These are phyloP conservation scores for Tuber aestivum DNA, from an alignment of 495 filamentous ascomycete genomes.

Conservation along the genomic window DNA sequence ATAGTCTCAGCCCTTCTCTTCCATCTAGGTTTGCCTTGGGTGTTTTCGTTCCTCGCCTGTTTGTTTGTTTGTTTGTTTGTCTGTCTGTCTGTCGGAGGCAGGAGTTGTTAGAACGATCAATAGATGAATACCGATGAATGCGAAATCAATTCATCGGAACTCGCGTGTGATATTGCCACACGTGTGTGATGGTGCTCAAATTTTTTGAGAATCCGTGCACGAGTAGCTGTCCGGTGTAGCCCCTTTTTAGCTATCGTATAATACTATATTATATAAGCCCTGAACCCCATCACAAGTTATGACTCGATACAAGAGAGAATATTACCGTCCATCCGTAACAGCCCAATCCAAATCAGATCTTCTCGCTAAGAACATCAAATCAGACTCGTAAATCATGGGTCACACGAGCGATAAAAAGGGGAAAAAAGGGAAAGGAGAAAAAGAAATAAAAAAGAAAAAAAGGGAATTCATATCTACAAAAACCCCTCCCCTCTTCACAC, in stretches of 20 bases:
- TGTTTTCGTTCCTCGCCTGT: background rate
- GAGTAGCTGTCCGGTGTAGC: background rate
- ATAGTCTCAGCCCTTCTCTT: background rate
- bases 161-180: background rate
- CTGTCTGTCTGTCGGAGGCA: background rate
- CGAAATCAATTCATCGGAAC: background rate
- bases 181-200: background rate
- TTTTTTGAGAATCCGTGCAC: background rate
- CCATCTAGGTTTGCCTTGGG: background rate
- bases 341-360: background rate
- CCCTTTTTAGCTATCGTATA: background rate
- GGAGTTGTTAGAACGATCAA: background rate
- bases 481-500: slow-evolving; percentile 4
- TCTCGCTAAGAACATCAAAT: background rate
- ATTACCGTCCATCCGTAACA: background rate
- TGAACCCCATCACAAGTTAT: background rate
- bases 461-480: slow-evolving; percentile 13
- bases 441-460: background rate
- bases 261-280: background rate
- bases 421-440: too few relatives aligned
- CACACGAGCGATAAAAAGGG: background rate
- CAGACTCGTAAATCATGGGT: background rate
- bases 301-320: background rate
- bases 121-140: background rate
- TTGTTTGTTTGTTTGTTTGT: background rate